These are phyloP conservation scores for Erodium maritimum DNA, from an alignment of 345 rosid species.

Conservation along the genomic window DNA sequence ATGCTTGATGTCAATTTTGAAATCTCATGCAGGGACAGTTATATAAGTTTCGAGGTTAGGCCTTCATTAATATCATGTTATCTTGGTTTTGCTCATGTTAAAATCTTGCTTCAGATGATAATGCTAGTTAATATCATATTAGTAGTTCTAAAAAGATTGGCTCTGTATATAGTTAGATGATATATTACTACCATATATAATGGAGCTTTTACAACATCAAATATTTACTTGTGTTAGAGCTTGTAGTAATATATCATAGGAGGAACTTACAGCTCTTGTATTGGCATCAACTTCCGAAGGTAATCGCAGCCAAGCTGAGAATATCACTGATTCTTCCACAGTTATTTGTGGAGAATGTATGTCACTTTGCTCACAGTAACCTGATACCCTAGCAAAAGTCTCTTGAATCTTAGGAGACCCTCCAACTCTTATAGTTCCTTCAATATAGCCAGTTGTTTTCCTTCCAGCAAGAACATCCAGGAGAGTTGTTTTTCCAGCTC, in stretches of 20 bases:
- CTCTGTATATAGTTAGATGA: no score
- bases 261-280: constrained; percentile 33
- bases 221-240: no score
- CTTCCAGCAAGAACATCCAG: constrained; percentile 48
- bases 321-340: constrained; percentile 28
- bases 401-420: constrained; percentile 39
- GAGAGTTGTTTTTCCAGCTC: constrained; percentile 39
- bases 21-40: no score
- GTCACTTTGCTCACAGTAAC: constrained; percentile 37
- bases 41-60: no score
- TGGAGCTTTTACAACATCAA: no score
- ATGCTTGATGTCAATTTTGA: background rate
- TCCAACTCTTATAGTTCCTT: constrained; percentile 29
- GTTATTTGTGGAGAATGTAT: constrained; percentile 35
- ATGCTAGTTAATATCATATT: no score
- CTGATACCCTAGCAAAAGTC: constrained; percentile 30
- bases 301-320: constrained; percentile 33
- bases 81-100: no score
- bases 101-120: no score
- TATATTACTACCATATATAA: no score
- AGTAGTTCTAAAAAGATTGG: no score
- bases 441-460: constrained; percentile 31
- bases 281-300: constrained; percentile 18
- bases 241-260: no score
- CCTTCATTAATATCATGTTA: no score